phyloP scores from a whole-genome alignment of 106 monocot genomes.

The Phalaenopsis aphrodite region DNA sequence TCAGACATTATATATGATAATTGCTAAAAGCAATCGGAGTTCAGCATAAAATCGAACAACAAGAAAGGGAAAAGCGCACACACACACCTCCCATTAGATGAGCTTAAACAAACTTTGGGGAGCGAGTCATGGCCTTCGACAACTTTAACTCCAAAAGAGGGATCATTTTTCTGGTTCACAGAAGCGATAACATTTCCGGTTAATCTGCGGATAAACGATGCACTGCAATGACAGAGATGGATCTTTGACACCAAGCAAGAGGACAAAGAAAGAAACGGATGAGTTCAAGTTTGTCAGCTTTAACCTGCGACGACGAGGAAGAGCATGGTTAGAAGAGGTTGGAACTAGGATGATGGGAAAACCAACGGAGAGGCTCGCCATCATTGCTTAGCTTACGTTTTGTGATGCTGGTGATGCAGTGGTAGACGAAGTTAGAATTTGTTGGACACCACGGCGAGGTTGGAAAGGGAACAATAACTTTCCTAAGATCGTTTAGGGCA shows the following conservation, averaged over 20 bases:
- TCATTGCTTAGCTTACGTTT: neutral
- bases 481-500: too few relatives aligned
- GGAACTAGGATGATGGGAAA: neutral
- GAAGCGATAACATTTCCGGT: neutral
- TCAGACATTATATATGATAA: too few relatives aligned
- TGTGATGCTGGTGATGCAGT: neutral
- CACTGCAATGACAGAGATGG: neutral
- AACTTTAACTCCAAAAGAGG: slow-evolving; percentile 28
- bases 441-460: too few relatives aligned
- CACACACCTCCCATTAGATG: slow-evolving; percentile 38
- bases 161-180: slow-evolving; percentile 16
- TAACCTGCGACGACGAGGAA: neutral
- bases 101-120: slow-evolving; percentile 40
- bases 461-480: too few relatives aligned
- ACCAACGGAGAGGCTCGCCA: neutral
- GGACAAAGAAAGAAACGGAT: too few relatives aligned
- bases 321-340: neutral
- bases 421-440: too few relatives aligned
- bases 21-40: too few relatives aligned
- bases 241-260: neutral
- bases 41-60: neutral
- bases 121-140: slow-evolving; percentile 56
- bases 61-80: neutral
- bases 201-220: neutral
- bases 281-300: neutral